Base-by-base conservation (phyloP, 129 eudicot species). In the Artemisia annua region DNA sequence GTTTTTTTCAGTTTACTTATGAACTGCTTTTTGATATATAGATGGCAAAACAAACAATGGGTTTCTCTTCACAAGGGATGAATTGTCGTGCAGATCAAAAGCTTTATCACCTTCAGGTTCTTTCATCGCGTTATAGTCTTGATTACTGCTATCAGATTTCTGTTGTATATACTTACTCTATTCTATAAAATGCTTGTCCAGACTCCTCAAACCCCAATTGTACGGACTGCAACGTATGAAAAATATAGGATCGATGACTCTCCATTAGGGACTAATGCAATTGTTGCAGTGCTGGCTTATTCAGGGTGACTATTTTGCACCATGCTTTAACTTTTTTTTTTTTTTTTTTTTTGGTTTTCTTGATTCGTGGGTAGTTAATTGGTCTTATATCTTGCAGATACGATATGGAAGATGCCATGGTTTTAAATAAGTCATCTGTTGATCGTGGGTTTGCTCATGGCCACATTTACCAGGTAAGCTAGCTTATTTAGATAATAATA, bases 381-480 rank as follows among this genome's bases (percentile, higher is more conserved):
- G 14, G 48, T 79, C 74, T 56, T 44, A 2, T 52, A 7, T 73
- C 32, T 9, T 74, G 69, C 83, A 94, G 98, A 57, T 94, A 94
- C 55, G 98, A 94, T 75, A 94, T 94, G 98, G 98, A 94, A 88
- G 98, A 94, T 84, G 98, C 98, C 50, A 94, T 94, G 98, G 87
- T 94, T 64, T 78, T 94, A 79, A 94, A 94, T 72, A 90, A 88
- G 75, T 94, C 98, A 58, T 84, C 98, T 50, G 98, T 94, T 46
- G 98, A 94, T 49, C 98, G 98, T 63, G 98, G 98, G 51, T 69
- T 94, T 80, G 86, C 84, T 80, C 98, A 91, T 83, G 98, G 92
- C 57, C 83, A 87, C 73, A 86, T 90, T 79, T 94, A 94, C 78
- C 97, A 94, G 98, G 98, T 94, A 64, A 66, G 19, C 50, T 7